These are phyloP conservation scores for Yamadazyma insecticola DNA, from an alignment of 805 yeast species.

Conservation along the genomic window DNA sequence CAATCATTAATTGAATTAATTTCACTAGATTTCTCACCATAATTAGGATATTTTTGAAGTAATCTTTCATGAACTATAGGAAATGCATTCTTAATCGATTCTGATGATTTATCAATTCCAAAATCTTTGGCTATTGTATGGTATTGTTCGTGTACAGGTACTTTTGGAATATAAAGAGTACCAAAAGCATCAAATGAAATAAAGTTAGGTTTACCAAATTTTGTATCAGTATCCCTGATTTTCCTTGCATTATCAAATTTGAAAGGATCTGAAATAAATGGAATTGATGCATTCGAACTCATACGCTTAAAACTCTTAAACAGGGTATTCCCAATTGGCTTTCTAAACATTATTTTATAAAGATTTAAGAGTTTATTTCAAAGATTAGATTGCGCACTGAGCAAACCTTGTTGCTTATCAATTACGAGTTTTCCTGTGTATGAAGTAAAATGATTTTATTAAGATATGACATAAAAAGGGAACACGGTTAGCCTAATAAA, in stretches of 20 bases:
- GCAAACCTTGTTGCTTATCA: too few relatives aligned
- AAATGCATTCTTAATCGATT: conserved; percentile 20
- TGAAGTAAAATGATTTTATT: too few relatives aligned
- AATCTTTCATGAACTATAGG: conserved; percentile 31
- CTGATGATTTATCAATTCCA: conserved; percentile 33
- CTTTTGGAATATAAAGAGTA: conserved; percentile 56
- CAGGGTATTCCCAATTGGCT: too few relatives aligned
- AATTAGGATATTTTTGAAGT: conserved; percentile 48
- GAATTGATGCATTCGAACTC: background rate
- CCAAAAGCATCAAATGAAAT: conserved; percentile 68
- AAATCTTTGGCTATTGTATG: conserved; percentile 41
- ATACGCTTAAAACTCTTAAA: too few relatives aligned
- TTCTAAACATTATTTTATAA: too few relatives aligned
- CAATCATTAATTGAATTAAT: conserved; percentile 35
- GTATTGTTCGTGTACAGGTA: conserved; percentile 53
- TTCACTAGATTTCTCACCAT: conserved; percentile 43
- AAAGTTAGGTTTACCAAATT: conserved; percentile 40
- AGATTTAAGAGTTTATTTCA: too few relatives aligned
- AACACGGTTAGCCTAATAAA: conserved; percentile 49
- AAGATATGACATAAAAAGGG: too few relatives aligned
- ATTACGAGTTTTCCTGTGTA: too few relatives aligned
- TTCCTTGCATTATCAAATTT: conserved; percentile 17
- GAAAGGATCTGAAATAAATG: conserved; percentile 20
- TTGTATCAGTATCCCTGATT: conserved; percentile 20
- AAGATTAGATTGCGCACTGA: too few relatives aligned